Base-by-base conservation (phyloP, 163 green algal genomes). In the Scenedesmus sp. region DNA sequence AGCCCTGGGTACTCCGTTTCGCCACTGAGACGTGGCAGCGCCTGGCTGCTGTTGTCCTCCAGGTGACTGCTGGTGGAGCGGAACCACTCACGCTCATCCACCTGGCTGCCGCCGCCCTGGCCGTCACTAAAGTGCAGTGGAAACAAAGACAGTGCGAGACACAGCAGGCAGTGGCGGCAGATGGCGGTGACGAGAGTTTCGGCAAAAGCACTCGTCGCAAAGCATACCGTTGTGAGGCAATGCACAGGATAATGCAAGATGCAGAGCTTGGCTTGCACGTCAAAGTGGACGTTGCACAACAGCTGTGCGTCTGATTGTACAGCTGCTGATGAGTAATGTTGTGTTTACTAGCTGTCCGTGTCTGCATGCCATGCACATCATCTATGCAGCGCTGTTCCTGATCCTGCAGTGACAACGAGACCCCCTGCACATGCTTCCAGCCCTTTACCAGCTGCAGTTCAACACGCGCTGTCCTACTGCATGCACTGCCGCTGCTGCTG, bases 41-140 rank as follows among this genome's bases (percentile, higher is more conserved):
- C n/a, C 4, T 64, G 56, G 60, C 74, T 87, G 87, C 74, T 26
- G 87, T 9, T 60, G 76, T 91, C 87, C 12, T 87, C 74, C 34
- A 91, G 59, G 34, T 79, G 59, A 26, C 87, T 91, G 87, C 87
- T 81, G 87, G 46, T 10, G 10, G 87, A 91, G 67, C 87, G 57
- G 76, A 87, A 81, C 57, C 59, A 91, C 4, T 79, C 74, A 0
- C 9, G 8, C 1, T 81, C 76, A 5, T 79, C 76, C 23, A n/a
- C 34, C 26, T 59, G 46, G 76, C 76, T 84, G 76, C 34, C 46
- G 76, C 76, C 76, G 12, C 13, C 76, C 34, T 84, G 76, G 2
- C 76, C 76, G 20, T 84, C 76, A 8, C 76, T 84, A 34, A 1
- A 59, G 34, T 7, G 12, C 10, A 10, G 4, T 84, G 76, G 26